phyloP scores from a whole-genome alignment of 1,284 basidiomycete species.

The Rhodotorula sp. region DNA sequence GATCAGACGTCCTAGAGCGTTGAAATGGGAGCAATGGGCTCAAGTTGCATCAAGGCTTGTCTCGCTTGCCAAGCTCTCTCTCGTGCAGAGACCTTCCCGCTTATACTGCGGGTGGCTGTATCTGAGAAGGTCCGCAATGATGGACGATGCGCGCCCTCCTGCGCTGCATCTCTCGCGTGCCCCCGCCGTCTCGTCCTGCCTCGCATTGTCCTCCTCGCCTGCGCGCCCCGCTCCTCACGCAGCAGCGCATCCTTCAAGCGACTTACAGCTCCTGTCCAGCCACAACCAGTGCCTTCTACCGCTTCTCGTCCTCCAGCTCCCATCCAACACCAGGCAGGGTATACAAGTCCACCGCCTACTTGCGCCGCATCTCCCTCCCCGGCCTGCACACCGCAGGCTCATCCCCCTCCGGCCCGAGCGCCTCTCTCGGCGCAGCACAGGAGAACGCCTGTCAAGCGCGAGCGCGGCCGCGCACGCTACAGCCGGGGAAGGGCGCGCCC shows the following conservation, averaged over 20 bases:
- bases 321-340: not conserved
- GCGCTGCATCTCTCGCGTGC: not conserved
- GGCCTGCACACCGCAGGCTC: not conserved
- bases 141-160: conserved; percentile 8
- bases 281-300: not conserved
- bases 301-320: not conserved
- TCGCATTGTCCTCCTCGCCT: conserved; percentile 1
- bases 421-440: conserved; percentile 1
- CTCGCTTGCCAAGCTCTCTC: not conserved
- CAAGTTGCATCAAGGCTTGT: not conserved
- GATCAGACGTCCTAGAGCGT: not conserved
- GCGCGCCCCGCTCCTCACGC: not conserved
- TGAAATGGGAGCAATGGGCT: too few relatives aligned
- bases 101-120: not conserved
- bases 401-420: not conserved
- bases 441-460: conserved; percentile 1
- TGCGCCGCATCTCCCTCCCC: not conserved
- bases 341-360: conserved; percentile 3
- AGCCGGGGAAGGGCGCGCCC: not conserved
- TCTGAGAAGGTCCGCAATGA: too few relatives aligned
- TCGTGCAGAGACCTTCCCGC: not conserved
- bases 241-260: not conserved
- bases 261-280: not conserved
- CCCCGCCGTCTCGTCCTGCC: conserved; percentile 1
- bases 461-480: not conserved